Evolutionary conservation across 2,329 filamentous ascomycete genomes (phyloP).

Genomic region (Stagonosporopsis cucurbitacearum): DNA sequence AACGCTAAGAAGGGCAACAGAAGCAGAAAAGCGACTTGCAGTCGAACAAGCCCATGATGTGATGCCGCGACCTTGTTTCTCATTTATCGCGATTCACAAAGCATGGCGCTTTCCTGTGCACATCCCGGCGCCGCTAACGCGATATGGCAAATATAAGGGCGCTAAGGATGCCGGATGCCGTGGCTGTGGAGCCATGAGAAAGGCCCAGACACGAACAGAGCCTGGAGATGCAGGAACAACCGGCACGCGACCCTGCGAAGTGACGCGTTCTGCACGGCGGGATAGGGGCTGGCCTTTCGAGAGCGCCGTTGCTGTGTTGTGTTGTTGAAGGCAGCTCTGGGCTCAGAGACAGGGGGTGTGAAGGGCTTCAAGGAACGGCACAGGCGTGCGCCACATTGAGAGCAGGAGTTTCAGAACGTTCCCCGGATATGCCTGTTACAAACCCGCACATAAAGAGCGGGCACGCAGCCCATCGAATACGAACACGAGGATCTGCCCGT

Average conservation of each 20-base stretch:
- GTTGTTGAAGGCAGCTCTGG: background rate
- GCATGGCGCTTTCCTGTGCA: conserved; percentile 4
- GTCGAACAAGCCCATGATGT: conserved; percentile 3
- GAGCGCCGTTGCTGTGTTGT: background rate
- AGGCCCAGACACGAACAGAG: conserved; percentile 13
- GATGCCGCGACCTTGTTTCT: conserved; percentile 13
- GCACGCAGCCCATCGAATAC: conserved; percentile 8
- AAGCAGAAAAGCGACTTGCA: conserved; percentile 3
- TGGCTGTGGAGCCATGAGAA: conserved; percentile 8
- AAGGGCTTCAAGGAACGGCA: background rate
- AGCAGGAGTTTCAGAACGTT: background rate
- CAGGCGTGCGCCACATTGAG: background rate
- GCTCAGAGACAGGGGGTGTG: background rate
- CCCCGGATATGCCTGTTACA: background rate
- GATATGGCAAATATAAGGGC: background rate
- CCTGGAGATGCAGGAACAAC: conserved; percentile 10
- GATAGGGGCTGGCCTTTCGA: conserved; percentile 1
- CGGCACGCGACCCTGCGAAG: conserved; percentile 10
- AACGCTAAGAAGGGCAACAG: background rate
- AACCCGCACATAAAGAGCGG: conserved; percentile 1
- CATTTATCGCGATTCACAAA: conserved; percentile 9
- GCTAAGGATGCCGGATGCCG: conserved; percentile 15
- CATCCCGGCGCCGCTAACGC: conserved; percentile 10
- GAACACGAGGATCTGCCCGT: conserved; percentile 3
- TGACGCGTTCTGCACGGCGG: background rate